These are phyloP conservation scores for Smallanthus sonchifolius DNA, from an alignment of 129 eudicot genomes.

Conservation along the genomic window DNA sequence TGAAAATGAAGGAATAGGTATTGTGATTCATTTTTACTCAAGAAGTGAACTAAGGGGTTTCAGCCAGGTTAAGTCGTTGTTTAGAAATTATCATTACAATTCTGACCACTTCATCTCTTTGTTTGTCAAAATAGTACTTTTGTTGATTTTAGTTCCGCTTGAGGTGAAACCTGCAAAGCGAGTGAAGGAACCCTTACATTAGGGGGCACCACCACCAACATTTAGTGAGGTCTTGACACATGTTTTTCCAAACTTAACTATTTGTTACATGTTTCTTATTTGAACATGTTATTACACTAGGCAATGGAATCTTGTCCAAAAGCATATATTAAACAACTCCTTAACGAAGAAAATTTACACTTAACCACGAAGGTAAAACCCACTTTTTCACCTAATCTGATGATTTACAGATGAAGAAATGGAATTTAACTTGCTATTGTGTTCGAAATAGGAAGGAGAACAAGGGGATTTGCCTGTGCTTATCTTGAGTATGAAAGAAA, in stretches of 20 bases:
- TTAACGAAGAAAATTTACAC: slow-evolving; percentile 78
- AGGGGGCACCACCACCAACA: slow-evolving; percentile 59
- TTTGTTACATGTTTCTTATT: not conserved
- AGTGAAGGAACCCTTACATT: slow-evolving; percentile 65
- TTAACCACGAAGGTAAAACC: slow-evolving; percentile 72
- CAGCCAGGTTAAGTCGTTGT: too few species aligned
- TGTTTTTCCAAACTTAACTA: not conserved
- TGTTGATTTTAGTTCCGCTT: slow-evolving; percentile 55
- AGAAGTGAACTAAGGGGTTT: too few species aligned
- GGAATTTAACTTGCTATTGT: not conserved
- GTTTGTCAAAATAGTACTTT: not conserved
- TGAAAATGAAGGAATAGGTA: too few species aligned
- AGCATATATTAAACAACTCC: slow-evolving; percentile 57
- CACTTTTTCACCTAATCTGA: not conserved
- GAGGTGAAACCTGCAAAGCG: slow-evolving; percentile 55
- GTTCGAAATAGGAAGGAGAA: slow-evolving; percentile 59
- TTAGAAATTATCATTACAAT: not conserved
- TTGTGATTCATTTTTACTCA: too few species aligned
- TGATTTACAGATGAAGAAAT: not conserved
- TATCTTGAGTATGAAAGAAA: slow-evolving; percentile 67
- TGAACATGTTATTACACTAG: slow-evolving; percentile 20
- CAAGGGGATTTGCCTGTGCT: slow-evolving; percentile 90
- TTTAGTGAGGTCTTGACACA: slow-evolving; percentile 53
- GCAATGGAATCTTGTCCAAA: slow-evolving; percentile 91
- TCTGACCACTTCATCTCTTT: not conserved